These are phyloP conservation scores for Tillandsia leiboldiana DNA, from an alignment of 176 grass and related monocot genomes.

Conservation along the genomic window DNA sequence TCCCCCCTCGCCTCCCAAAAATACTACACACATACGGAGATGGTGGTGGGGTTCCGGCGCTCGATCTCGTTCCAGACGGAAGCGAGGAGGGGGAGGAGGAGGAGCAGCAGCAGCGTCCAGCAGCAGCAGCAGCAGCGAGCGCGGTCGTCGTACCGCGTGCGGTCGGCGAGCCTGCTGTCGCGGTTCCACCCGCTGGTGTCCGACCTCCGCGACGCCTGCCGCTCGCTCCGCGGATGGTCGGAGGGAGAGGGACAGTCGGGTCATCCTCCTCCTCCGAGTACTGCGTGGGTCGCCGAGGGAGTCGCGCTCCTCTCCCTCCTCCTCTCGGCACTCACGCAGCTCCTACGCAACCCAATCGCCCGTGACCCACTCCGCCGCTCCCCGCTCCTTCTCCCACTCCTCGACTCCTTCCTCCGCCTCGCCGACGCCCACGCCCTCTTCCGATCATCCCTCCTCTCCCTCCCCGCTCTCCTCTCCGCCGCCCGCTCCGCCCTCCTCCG, in stretches of 20 bases:
- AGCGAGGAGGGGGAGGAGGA: too few species aligned
- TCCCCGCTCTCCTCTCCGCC: constrained; percentile 30
- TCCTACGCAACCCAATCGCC: constrained; percentile 46
- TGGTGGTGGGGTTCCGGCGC: constrained; percentile 33
- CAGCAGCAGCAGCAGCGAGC: too few species aligned
- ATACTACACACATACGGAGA: not conserved
- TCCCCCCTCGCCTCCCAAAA: too few species aligned
- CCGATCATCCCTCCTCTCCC: constrained; percentile 46
- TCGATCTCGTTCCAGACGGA: not conserved
- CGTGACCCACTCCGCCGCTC: constrained; percentile 28
- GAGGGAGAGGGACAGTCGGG: not conserved
- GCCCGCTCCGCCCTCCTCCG: constrained; percentile 36
- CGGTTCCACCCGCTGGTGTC: constrained; percentile 51
- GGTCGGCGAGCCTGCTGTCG: constrained; percentile 40
- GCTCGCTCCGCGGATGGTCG: constrained; percentile 22
- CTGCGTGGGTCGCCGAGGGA: constrained; percentile 32
- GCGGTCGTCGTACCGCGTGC: too few species aligned
- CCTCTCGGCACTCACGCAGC: constrained; percentile 16
- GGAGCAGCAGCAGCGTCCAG: too few species aligned
- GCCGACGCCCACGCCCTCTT: constrained; percentile 55
- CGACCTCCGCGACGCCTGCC: constrained; percentile 28
- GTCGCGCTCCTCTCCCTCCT: constrained; percentile 9
- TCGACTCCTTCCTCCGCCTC: constrained; percentile 28
- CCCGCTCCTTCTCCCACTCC: constrained; percentile 2
- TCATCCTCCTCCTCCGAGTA: not conserved